Conservation (phyloP, 148 eudicot species). For the Fagopyrum homotropicum region DNA sequence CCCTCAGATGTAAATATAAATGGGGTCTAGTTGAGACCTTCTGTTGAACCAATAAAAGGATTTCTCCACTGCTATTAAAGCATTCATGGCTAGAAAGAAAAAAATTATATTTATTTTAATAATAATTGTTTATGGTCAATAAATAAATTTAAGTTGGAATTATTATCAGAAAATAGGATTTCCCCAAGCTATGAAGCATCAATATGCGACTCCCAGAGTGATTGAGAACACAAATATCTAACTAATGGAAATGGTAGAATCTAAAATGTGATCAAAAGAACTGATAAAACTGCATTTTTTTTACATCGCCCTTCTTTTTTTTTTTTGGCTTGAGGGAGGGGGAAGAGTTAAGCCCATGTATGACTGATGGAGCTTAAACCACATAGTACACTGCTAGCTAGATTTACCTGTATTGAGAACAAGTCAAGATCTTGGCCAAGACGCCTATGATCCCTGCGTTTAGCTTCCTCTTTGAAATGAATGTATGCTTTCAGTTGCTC, state of each 20-base stretch:
- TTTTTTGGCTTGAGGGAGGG: neutral
- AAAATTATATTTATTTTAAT: neutral
- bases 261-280: neutral
- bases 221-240: neutral
- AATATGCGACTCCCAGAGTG: neutral
- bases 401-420: slow-evolving; percentile 85
- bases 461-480: slow-evolving; percentile 92
- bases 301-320: neutral
- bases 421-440: slow-evolving; percentile 98
- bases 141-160: neutral
- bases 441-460: slow-evolving; percentile 93
- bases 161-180: neutral
- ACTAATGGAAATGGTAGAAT: neutral
- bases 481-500: slow-evolving; percentile 90
- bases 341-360: neutral
- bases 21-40: neutral
- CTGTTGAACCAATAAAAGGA: neutral
- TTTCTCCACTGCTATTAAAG: too few relatives aligned
- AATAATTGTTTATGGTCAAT: neutral
- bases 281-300: neutral
- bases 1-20: neutral
- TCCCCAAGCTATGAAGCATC: neutral
- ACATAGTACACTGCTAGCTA: neutral
- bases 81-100: neutral
- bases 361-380: neutral